A percentile compares a stretch with the other conserved stretches of the same genome.
Conservation (phyloP, 805 yeast genomes). For the Jamesozyma hellenica region DNA sequence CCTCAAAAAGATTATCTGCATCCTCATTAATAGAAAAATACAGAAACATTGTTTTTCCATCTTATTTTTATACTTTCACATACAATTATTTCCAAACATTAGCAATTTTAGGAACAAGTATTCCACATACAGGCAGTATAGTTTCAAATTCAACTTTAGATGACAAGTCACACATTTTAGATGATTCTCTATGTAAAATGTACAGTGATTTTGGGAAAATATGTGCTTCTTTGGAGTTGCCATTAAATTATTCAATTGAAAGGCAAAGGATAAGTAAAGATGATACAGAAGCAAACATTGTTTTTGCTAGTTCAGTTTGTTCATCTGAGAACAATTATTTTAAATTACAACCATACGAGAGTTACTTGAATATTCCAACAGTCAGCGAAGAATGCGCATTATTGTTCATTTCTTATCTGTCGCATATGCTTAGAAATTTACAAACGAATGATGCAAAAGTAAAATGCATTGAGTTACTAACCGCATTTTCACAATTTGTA, state of each 20-base stretch:
- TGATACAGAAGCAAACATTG: not conserved
- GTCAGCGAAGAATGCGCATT: conserved; percentile 22
- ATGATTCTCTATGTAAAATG: conserved; percentile 40
- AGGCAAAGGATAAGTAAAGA: not conserved
- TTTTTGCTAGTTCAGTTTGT: not conserved
- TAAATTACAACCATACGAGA: not conserved
- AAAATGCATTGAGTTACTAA: conserved; percentile 64
- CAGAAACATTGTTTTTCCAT: conserved; percentile 50
- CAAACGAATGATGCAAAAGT: conserved; percentile 11
- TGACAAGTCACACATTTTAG: conserved; percentile 12
- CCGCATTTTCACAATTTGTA: conserved; percentile 65
- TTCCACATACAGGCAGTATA: conserved; percentile 13
- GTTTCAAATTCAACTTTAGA: conserved; percentile 11
- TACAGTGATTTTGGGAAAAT: conserved; percentile 46
- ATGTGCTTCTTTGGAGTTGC: conserved; percentile 17
- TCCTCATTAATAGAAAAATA: conserved; percentile 42
- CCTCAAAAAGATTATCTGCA: conserved; percentile 49
- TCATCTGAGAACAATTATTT: not conserved
- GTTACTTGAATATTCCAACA: conserved; percentile 1
- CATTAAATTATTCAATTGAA: conserved; percentile 1
- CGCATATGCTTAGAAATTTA: conserved; percentile 20
- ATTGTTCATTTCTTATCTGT: conserved; percentile 19
- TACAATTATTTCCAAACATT: conserved; percentile 54
- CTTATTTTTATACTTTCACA: conserved; percentile 54
- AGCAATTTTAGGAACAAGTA: conserved; percentile 16